Evolutionary conservation across 768 basidiomycete species (phyloP).

Genomic region (Auriscalpium orientale): DNA sequence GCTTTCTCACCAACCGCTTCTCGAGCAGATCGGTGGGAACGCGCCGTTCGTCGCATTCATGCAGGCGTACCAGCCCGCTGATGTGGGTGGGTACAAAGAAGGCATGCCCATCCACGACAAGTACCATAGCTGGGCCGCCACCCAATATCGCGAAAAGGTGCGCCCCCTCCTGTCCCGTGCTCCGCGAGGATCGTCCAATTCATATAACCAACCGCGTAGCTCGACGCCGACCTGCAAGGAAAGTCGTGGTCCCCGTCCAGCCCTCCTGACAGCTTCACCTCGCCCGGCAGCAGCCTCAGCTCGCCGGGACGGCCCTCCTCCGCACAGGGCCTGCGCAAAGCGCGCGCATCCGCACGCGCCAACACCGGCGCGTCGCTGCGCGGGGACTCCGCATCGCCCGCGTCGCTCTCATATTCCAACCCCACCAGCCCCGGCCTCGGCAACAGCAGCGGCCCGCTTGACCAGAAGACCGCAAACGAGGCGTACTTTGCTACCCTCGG

Average conservation of each 20-base stretch:
- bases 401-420: slow-evolving; percentile 23
- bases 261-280: slow-evolving; percentile 44
- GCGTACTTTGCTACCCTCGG: slow-evolving; percentile 81
- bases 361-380: slow-evolving; percentile 38
- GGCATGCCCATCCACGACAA: slow-evolving; percentile 60
- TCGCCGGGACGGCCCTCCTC: slow-evolving; percentile 58
- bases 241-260: slow-evolving; percentile 73
- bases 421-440: slow-evolving; percentile 37
- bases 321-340: slow-evolving; percentile 81
- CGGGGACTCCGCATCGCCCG: slow-evolving; percentile 51
- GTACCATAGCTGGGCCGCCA: slow-evolving; percentile 91
- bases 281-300: slow-evolving; percentile 27
- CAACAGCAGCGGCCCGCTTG: slow-evolving; percentile 20
- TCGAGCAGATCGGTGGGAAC: slow-evolving; percentile 77
- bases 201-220: slow-evolving; percentile 33
- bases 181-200: too few relatives aligned
- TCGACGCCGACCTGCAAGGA: slow-evolving; percentile 69
- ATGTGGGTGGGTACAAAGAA: slow-evolving; percentile 63
- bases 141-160: slow-evolving; percentile 93
- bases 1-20: slow-evolving; percentile 7
- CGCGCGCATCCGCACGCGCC: slow-evolving; percentile 62
- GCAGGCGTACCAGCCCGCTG: slow-evolving; percentile 54
- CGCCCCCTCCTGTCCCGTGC: slow-evolving; percentile 8
- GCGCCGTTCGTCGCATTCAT: slow-evolving; percentile 74
- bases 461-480: slow-evolving; percentile 81